Conservation (phyloP, 345 rosid species). For the Hibiscus tridactylites region DNA sequence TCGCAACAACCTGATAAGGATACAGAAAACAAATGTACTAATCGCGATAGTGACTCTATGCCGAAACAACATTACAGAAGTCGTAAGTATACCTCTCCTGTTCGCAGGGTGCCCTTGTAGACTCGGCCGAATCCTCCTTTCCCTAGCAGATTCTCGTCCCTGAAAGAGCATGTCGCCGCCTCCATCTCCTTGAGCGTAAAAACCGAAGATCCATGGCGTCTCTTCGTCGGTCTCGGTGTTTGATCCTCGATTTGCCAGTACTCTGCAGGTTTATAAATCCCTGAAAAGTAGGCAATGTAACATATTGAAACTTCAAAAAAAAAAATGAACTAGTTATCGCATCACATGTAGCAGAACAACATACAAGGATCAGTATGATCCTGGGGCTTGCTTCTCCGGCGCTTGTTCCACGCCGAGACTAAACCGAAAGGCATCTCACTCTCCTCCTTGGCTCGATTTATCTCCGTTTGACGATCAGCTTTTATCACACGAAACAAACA, state of each 20-base stretch:
- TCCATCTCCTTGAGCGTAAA: conserved; percentile 91
- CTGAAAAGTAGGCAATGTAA: conserved; percentile 32
- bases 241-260: conserved; percentile 66
- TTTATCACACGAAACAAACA: conserved; percentile 10
- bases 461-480: conserved; percentile 12
- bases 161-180: conserved; percentile 68
- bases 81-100: conserved; percentile 65
- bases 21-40: conserved; percentile 4
- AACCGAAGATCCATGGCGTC: conserved; percentile 54
- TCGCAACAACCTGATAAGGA: conserved; percentile 72
- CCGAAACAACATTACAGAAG: background rate
- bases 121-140: conserved; percentile 94
- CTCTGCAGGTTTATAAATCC: conserved; percentile 67
- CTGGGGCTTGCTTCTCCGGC: conserved; percentile 80
- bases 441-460: background rate
- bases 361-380: conserved; percentile 82
- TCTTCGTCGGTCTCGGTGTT: conserved; percentile 38
- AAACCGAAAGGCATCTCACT: conserved; percentile 65
- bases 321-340: conserved; percentile 1
- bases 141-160: conserved; percentile 65
- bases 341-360: conserved; percentile 24
- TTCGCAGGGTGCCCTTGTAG: conserved; percentile 62
- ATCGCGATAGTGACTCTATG: background rate
- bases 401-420: conserved; percentile 91
- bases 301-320: background rate